Evolutionary conservation across 495 filamentous ascomycete genomes (phyloP).

Genomic region (Clavariopsis aquatica): DNA sequence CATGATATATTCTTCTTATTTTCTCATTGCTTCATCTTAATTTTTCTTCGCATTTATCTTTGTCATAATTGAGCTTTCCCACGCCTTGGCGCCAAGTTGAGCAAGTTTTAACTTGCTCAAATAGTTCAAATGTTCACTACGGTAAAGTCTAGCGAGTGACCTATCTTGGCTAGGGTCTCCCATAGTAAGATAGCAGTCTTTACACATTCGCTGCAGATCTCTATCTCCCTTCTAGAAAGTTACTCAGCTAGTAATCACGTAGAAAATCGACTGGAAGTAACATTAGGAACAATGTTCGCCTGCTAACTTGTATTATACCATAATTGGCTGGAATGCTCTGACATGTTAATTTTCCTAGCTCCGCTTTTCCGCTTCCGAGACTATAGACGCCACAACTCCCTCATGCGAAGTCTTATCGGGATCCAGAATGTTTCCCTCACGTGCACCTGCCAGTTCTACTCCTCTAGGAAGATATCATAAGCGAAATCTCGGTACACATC

Average conservation of each 20-base stretch:
- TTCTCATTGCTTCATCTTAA: not conserved
- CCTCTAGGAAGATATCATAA: not conserved
- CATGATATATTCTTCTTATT: not conserved
- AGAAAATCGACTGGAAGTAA: no score
- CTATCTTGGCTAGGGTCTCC: no score
- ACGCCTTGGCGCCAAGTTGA: not conserved
- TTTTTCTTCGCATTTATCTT: not conserved
- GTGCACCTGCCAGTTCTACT: not conserved
- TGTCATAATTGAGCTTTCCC: not conserved
- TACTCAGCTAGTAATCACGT: no score
- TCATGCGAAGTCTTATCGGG: slow-evolving; percentile 1
- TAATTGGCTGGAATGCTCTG: not conserved
- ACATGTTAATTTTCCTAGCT: not conserved
- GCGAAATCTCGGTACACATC: not conserved
- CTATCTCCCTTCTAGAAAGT: no score
- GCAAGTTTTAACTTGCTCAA: slow-evolving; percentile 3
- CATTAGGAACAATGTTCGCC: no score
- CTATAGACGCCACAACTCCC: not conserved
- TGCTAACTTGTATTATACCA: no score
- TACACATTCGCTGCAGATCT: no score
- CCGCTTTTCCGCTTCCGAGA: not conserved
- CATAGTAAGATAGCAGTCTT: no score
- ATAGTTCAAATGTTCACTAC: no score
- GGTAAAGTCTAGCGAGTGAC: no score
- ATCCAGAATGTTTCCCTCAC: not conserved